phyloP scores from a whole-genome alignment of 768 basidiomycete genomes.

The Ramaria sp. region DNA sequence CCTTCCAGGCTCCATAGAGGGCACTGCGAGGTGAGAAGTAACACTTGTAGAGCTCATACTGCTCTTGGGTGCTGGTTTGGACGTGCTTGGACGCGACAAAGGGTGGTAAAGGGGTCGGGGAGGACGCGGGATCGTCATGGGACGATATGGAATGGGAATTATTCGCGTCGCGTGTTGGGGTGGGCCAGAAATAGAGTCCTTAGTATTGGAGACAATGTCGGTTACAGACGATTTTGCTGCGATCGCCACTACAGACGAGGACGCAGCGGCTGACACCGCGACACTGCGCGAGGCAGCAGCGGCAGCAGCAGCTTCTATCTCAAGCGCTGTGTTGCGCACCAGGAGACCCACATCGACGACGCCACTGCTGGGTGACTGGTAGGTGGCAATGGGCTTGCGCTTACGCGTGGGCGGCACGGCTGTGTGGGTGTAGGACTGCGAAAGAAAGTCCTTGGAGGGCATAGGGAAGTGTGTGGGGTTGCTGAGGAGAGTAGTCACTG shows the following conservation, averaged over 20 bases:
- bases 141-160: not conserved
- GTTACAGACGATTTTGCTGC: not conserved
- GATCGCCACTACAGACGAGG: not conserved
- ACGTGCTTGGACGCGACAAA: constrained; percentile 2
- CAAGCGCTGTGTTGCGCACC: constrained; percentile 9
- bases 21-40: not conserved
- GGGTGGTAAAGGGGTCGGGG: constrained; percentile 10
- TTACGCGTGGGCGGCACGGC: constrained; percentile 23
- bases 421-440: not conserved
- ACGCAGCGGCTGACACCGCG: not conserved
- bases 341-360: constrained; percentile 15
- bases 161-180: not conserved
- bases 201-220: not conserved
- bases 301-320: constrained; percentile 8
- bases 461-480: not conserved
- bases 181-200: not conserved
- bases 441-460: not conserved
- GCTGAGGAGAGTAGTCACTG: not conserved
- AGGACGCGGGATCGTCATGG: constrained; percentile 2
- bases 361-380: constrained; percentile 41
- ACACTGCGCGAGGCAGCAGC: constrained; percentile 1
- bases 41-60: not conserved
- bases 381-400: constrained; percentile 47
- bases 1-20: not conserved
- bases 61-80: not conserved